Evolutionary conservation across 495 filamentous ascomycete genomes (phyloP), one percentile per base, ranked within the genome.

Genomic region (Tuber borchii): DNA sequence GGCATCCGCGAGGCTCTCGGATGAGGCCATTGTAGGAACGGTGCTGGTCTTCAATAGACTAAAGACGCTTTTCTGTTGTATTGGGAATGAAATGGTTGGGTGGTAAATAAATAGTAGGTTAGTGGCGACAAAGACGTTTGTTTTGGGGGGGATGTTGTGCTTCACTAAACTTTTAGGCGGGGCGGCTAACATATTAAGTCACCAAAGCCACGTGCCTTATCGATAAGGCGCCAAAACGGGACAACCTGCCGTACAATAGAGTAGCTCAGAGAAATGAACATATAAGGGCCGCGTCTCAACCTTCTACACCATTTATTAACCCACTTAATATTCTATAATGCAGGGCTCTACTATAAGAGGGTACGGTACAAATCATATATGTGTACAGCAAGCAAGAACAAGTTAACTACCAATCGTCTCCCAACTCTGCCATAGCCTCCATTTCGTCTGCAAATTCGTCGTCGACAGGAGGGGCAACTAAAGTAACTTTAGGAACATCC

Each of bases 351-450:
- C 17, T 65, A 65, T 65, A 65, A 48, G 70, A 46, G 46, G 14
- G 44, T 74, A 61, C 39, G 14, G 44, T 74, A 61, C 39, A 48
- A 39, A 39, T 65, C 39, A 46, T 37, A 61, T 56, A 40, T 14
- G 20, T 68, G 31, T 48, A 48, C 39, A 71, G 71, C 42, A 73
- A 45, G 48, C 44, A 72, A 40, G 73, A 34, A 44, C 39, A 42
- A 44, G 37, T 75, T 56, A 68, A 45, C 87, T 79, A 91, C 89
- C 88, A 91, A 71, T 88, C 81, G 12, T 84, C 89, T 43, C 88
- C 88, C 86, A 93, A 88, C 74, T 87, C 90, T 40, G 87, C 90
- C 89, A 92, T 90, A 6, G 87, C 90, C 71, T 89, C 90, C 85
- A 91, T 88, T 44, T 91, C 91, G 76, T 90, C 90, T 6, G 84